A percentile compares a stretch with the other conserved stretches of the same genome.
Conservation (phyloP, 371 early-diverging fungal genomes). For the Caulochytrium protostelioides region DNA sequence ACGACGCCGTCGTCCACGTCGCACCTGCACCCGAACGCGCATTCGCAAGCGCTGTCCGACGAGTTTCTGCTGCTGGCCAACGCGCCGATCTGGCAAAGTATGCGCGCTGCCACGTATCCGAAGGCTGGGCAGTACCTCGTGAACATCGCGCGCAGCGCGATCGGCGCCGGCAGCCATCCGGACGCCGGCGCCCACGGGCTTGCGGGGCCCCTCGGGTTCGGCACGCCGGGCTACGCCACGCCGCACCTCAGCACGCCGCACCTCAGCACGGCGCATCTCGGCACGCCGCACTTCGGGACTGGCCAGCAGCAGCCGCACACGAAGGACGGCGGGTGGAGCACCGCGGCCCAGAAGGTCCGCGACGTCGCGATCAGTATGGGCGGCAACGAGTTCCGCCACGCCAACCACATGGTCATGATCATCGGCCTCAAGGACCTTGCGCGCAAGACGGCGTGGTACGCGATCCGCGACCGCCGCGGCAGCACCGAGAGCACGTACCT, state of each 20-base stretch:
- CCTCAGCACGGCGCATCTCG: no score
- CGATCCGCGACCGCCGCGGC: conserved; percentile 1
- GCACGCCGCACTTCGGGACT: no score
- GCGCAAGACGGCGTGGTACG: conserved; percentile 7
- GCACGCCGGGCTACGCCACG: no score
- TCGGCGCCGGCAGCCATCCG: conserved; percentile 2
- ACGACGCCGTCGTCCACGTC: no score
- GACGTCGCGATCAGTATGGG: conserved; percentile 10
- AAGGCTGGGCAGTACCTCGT: conserved; percentile 11
- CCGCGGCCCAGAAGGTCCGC: conserved; percentile 13
- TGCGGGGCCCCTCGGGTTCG: no score
- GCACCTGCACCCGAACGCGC: no score
- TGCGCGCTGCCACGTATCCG: conserved; percentile 25
- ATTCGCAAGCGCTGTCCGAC: no score
- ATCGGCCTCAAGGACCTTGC: conserved; percentile 11
- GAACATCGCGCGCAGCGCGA: conserved; percentile 7
- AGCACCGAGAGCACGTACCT: not conserved
- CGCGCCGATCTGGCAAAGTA: conserved; percentile 56
- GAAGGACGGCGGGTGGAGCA: conserved; percentile 8
- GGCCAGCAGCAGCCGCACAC: not conserved
- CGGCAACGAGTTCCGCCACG: conserved; percentile 2
- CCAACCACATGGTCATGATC: conserved; percentile 11
- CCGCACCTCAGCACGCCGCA: no score
- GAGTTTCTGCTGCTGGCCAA: conserved; percentile 79
- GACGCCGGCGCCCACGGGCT: no score